Conservation (phyloP, 129 eudicot species). For the Chrysanthemum makinoi region DNA sequence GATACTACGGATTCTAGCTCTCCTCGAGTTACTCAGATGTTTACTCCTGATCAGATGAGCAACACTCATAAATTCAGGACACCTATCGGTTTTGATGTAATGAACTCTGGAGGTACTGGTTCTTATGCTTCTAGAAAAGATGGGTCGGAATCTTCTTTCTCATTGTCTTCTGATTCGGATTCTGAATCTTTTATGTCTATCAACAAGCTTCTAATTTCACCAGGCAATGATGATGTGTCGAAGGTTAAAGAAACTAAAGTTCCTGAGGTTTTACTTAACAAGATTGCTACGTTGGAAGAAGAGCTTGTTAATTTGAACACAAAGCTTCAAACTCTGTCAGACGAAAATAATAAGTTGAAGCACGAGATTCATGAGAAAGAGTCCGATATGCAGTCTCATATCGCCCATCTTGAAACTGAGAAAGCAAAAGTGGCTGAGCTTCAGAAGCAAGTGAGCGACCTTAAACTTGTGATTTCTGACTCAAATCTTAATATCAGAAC, state of each 20-base stretch:
- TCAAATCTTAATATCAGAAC: slow-evolving; percentile 27
- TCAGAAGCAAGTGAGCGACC: slow-evolving; percentile 44
- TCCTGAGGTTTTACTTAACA: slow-evolving; percentile 29
- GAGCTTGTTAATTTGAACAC: slow-evolving; percentile 37
- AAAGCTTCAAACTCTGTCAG: slow-evolving; percentile 44
- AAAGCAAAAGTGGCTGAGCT: slow-evolving; percentile 45
- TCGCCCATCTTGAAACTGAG: slow-evolving; percentile 42
- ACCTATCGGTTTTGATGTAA: slow-evolving; percentile 39
- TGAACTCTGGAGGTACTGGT: slow-evolving; percentile 53
- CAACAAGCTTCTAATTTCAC: slow-evolving; percentile 40
- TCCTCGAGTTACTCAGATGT: slow-evolving; percentile 37
- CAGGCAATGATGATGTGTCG: slow-evolving; percentile 26
- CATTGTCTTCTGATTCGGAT: slow-evolving; percentile 76
- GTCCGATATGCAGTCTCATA: slow-evolving; percentile 20
- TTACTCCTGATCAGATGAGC: slow-evolving; percentile 61
- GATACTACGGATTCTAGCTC: slow-evolving; percentile 31
- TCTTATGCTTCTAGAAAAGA: slow-evolving; percentile 46
- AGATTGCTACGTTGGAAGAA: slow-evolving; percentile 41
- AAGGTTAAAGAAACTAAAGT: slow-evolving; percentile 26
- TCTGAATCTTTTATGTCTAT: slow-evolving; percentile 52
- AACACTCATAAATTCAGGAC: slow-evolving; percentile 30
- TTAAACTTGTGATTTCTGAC: slow-evolving; percentile 35
- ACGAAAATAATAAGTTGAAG: slow-evolving; percentile 58
- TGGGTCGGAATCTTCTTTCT: slow-evolving; percentile 55
- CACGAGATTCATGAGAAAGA: slow-evolving; percentile 39